Evolutionary conservation across 768 basidiomycete species (phyloP), one percentile per base, ranked within the genome.

Genomic region (Mycena latifolia): DNA sequence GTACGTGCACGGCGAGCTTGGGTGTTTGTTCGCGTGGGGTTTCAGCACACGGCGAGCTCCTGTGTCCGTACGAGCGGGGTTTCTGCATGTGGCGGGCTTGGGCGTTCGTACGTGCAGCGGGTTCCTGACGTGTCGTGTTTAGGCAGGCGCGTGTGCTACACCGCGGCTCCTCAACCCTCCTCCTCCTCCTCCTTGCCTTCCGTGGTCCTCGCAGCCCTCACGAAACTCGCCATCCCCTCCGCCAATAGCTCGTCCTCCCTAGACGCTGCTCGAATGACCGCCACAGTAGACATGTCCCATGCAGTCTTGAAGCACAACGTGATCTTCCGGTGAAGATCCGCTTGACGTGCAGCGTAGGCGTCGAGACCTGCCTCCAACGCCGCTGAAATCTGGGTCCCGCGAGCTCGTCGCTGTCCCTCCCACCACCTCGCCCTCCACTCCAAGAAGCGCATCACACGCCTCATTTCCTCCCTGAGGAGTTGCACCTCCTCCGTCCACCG

Each of bases 301-400:
- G 15, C 47, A 7, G 33, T 41, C 48, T 60, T 60, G 37, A 60
- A 60, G 20, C 48, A 15, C 1, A 24, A 25, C 15, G 58, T 48
- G 18, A 60, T 41, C 12, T 53, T 35, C 6, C 51, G 59, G 20
- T 50, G 48, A 1, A 18, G 24, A 5, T 25, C 27, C 8, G 59
- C 59, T 18, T 52, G 59, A 0, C 28, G 48, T 5, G 37, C 54
- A 0, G 63, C 63, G 22, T 65, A 65, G 5, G 63, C 63, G 24
- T 45, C 31, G 29, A 65, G 15, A 1, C 63, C 56, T 2, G 39
- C 37, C 10, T n/a, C 17, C 27, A 63, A 15, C 28, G 15, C 46
- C 1, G 41, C n/a, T 3, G 29, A 25, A 7, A 41, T 28, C 17
- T 45, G 28, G 5, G 10, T 37, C 1, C 24, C 11, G 12, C 55